Base-by-base conservation (phyloP, 352 stramenopile genomes). In the Phytophthora meadii region DNA sequence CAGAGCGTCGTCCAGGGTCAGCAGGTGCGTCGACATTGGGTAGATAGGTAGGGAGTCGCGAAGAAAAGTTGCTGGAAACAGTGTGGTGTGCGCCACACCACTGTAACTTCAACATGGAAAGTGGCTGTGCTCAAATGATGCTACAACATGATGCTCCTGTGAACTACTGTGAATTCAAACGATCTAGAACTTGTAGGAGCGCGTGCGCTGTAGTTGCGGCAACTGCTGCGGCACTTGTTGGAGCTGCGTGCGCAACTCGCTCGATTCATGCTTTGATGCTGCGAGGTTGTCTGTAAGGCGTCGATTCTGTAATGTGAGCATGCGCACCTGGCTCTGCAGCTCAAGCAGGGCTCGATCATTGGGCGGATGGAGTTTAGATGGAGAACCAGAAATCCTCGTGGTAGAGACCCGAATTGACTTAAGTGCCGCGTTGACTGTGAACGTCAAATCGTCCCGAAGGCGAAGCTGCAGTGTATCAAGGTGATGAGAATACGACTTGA, bases 391-490 rank as follows among this genome's bases (percentile, higher is more conserved):
- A 12, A 36, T 37, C 5, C 24, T 25, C 1, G 17, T 50, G 1
- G 67, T 40, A 8, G 79, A 67, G 12, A 83, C 77, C 32, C 79
- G 73, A 47, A 93, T 92, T 8, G 87, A 94, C 52, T 87, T 87
- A 30, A 94, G 77, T 9, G 82, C 83, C 6, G 87, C 87, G 51
- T 93, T 93, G 15, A 92, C 83, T 37, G 82, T 92, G 65, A 89
- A 92, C 22, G 76, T 71, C 27, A 94, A 70, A 50, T 94, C 80
- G 14, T 91, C 81, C 10, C 87, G 84, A 50, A 93, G 84, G 12
- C 87, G 82, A 9, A 89, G 68, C 77, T 92, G 61, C 22, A 56
- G 34, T 15, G 9, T 32, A 30, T 27, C 12, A n/a, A 63, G 30
- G 53, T 50, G 22, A 24, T 60, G 44, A 60, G 32, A 54, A 41